Base-by-base conservation (phyloP, 208 protist genomes). In the Zelonia costaricensis region DNA sequence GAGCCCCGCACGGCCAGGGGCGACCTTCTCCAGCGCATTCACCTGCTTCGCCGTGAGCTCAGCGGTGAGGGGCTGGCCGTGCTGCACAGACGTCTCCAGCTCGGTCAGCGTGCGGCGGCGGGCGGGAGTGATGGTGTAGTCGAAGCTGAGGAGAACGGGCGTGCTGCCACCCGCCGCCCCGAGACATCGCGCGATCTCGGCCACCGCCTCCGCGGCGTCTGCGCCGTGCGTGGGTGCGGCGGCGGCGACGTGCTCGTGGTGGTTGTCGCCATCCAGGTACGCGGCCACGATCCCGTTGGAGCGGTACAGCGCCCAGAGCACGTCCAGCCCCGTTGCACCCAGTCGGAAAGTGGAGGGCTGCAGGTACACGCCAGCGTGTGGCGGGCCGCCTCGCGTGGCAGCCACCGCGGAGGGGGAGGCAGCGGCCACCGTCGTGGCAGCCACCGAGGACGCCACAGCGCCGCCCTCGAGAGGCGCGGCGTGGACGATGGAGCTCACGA, bases 281-380 rank as follows among this genome's bases (percentile, higher is more conserved):
- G 7, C 55, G 1, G 60, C 60, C 3, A 58, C 40, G 3, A 58
- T 31, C 9, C 48, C 60, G 42, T 49, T 66, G 3, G 60, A 35
- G 3, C 51, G 36, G 15, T 58, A 57, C 15, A 52, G 42, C 4
- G 60, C 60, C 60, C 49, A 58, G 9, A 56, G 49, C 16, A 66
- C 49, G 25, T 66, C 60, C n/a, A 7, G 22, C 13, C 42, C 49
- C 10, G 60, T 58, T 9, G 40, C 60, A 9, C 48, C 48, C 16
- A 66, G 36, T 12, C 49, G 35, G 22, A 66, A 66, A 2, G 60
- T 57, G 25, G 51, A 57, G 15, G 48, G 48, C 35, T 66, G 60
- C 5, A 66, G 49, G 22, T 42, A 66, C 2, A 66, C n/a, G 18
- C 60, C 60, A 6, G 27, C 49, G 25, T 51, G 35, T 1, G 60